Evolutionary conservation across 441 rosid species (phyloP).

Genomic region (Hura crepitans): DNA sequence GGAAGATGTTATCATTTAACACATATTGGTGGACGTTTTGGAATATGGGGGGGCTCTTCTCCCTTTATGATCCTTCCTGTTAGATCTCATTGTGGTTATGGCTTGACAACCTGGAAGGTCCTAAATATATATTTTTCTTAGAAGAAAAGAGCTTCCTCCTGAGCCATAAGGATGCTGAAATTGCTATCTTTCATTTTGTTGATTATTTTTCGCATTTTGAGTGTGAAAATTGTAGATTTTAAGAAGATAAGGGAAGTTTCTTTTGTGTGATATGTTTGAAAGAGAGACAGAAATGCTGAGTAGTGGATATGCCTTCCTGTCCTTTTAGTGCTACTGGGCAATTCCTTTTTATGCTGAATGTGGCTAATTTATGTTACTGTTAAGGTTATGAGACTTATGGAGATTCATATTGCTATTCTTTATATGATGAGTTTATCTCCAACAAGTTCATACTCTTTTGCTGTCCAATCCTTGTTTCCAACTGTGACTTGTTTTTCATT

Average conservation of each 20-base stretch:
- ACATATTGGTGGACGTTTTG: too few species aligned
- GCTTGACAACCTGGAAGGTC: not conserved
- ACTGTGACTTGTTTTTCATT: not conserved
- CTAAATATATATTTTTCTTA: not conserved
- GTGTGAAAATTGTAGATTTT: too few species aligned
- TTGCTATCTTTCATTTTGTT: too few species aligned
- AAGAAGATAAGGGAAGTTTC: not conserved
- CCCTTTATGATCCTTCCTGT: not conserved
- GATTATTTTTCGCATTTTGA: too few species aligned
- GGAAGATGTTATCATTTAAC: too few species aligned
- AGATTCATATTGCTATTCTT: not conserved
- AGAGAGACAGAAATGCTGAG: not conserved
- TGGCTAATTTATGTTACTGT: not conserved
- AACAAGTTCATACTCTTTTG: not conserved
- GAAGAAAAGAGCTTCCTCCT: not conserved
- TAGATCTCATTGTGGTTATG: not conserved
- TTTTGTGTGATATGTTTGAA: not conserved
- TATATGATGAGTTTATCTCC: not conserved
- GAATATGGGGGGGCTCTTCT: too few species aligned
- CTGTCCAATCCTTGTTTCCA: not conserved
- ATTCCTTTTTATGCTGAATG: not conserved
- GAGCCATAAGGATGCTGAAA: too few species aligned
- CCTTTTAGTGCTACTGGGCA: not conserved
- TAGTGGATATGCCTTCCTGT: not conserved
- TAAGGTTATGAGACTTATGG: not conserved